A percentile compares a stretch with the other conserved stretches of the same genome.
phyloP scores from a whole-genome alignment of 2,329 filamentous ascomycete genomes.

The Alternaria rosae region DNA sequence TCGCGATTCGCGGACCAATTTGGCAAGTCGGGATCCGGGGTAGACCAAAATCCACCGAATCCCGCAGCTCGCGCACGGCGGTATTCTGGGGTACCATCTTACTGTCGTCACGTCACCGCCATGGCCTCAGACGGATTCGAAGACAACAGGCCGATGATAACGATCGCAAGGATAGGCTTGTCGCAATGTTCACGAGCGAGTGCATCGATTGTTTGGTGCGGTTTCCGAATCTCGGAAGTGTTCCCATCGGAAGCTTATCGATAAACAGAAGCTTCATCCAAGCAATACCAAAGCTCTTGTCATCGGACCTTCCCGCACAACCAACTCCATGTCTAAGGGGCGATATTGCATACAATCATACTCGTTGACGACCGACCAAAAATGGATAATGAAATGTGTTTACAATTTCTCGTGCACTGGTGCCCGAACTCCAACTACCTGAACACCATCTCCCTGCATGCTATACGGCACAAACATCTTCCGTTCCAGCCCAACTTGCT shows the following conservation, averaged over 20 bases:
- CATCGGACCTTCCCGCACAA: neutral
- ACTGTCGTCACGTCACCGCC: neutral
- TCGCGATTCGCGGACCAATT: neutral
- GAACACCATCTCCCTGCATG: conserved; percentile 9
- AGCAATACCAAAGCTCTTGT: neutral
- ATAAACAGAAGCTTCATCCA: neutral
- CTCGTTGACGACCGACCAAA: neutral
- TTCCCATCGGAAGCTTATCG: neutral
- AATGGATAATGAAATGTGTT: neutral
- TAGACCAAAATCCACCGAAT: conserved; percentile 4
- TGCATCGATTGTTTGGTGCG: no score
- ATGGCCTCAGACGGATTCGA: neutral
- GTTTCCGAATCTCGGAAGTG: no score
- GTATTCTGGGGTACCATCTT: neutral
- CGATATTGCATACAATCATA: neutral
- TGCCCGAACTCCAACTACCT: conserved; percentile 3
- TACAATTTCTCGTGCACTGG: neutral
- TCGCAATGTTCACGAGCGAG: no score
- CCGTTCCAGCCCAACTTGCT: conserved; percentile 9
- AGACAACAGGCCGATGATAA: neutral
- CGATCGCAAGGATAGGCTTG: no score
- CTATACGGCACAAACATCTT: conserved; percentile 9
- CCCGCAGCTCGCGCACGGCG: neutral
- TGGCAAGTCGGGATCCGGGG: conserved; percentile 2
- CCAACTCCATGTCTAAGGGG: neutral